Conservation (phyloP, 805 yeast genomes). For the Candida khao-thaluensis region DNA sequence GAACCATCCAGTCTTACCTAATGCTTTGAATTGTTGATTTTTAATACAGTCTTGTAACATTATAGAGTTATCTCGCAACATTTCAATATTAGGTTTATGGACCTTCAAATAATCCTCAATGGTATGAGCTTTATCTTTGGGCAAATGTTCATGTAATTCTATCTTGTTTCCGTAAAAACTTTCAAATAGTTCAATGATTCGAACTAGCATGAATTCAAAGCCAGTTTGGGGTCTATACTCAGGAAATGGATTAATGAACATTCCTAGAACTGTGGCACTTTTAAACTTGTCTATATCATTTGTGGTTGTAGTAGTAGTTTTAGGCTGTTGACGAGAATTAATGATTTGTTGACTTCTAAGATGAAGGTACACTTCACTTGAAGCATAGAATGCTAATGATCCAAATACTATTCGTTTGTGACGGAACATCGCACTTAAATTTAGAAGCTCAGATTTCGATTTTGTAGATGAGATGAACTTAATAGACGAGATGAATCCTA, state of each 20-base stretch:
- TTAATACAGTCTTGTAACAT: slow-evolving; percentile 28
- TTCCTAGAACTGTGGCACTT: slow-evolving; percentile 57
- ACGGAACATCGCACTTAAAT: too few species aligned
- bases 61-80: slow-evolving; percentile 35
- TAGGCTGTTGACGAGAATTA: slow-evolving; percentile 32
- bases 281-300: slow-evolving; percentile 22
- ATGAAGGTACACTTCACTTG: slow-evolving; percentile 64
- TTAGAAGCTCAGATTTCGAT: too few species aligned
- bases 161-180: slow-evolving; percentile 40
- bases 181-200: slow-evolving; percentile 70
- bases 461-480: too few species aligned
- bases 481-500: too few species aligned
- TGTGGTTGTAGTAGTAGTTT: slow-evolving; percentile 8
- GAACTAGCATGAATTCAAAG: slow-evolving; percentile 75
- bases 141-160: slow-evolving; percentile 36
- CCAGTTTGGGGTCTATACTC: slow-evolving; percentile 90
- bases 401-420: slow-evolving; percentile 22
- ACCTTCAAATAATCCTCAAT: slow-evolving; percentile 60
- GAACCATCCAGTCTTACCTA: slow-evolving; percentile 6
- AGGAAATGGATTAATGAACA: slow-evolving; percentile 86
- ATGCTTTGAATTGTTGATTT: slow-evolving; percentile 1
- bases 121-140: slow-evolving; percentile 37
- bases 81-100: slow-evolving; percentile 53
- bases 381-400: slow-evolving; percentile 53
- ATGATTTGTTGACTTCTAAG: slow-evolving; percentile 55